Evolutionary conservation across 2,329 filamentous ascomycete genomes (phyloP).

Genomic region (Microcyclosporella mali): DNA sequence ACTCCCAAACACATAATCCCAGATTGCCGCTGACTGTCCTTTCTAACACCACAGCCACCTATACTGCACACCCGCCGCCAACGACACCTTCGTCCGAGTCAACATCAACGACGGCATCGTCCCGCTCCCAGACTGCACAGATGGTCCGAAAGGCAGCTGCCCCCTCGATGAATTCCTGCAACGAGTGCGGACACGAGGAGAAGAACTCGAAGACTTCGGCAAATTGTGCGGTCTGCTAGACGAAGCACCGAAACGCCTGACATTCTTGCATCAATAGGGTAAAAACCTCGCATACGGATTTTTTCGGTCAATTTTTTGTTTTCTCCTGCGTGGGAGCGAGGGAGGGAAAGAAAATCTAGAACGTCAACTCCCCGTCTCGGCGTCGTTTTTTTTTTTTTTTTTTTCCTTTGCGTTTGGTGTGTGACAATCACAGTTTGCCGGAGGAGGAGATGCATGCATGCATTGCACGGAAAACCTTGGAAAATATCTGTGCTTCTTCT

Average conservation of each 20-base stretch:
- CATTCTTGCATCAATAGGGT: conserved; percentile 44
- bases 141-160: conserved; percentile 45
- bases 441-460: too few relatives aligned
- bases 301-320: neutral
- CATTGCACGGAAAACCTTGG: too few relatives aligned
- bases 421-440: too few relatives aligned
- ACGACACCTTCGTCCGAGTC: conserved; percentile 43
- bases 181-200: conserved; percentile 36
- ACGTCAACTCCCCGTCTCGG: too few relatives aligned
- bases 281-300: neutral
- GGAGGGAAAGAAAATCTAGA: too few relatives aligned
- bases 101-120: conserved; percentile 55
- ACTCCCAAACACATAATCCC: too few relatives aligned
- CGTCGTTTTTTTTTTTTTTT: too few relatives aligned
- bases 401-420: too few relatives aligned
- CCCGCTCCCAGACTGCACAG: conserved; percentile 42
- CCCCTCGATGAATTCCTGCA: conserved; percentile 40
- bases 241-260: conserved; percentile 38
- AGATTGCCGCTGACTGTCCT: conserved; percentile 7
- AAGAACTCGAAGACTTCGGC: conserved; percentile 43
- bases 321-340: too few relatives aligned
- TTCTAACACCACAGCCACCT: neutral
- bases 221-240: conserved; percentile 43
- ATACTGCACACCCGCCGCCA: conserved; percentile 26
- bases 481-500: too few relatives aligned